Percentiles rank a stretch among this genome's conserved stretches.
These are phyloP conservation scores for Tulasnella sp. DNA, from an alignment of 768 basidiomycete species.

Conservation along the genomic window DNA sequence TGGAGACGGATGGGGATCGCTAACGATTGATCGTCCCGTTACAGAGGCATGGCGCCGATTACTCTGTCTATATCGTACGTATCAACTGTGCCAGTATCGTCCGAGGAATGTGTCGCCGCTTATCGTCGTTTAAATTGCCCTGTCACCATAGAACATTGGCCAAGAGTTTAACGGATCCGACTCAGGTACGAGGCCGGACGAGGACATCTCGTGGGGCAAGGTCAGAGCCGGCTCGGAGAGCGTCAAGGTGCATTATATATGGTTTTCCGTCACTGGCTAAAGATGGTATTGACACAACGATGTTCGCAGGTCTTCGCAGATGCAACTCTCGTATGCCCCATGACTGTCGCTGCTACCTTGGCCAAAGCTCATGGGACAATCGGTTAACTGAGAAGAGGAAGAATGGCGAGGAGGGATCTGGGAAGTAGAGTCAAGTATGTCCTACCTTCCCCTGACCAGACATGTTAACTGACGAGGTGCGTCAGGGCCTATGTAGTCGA, in stretches of 20 bases:
- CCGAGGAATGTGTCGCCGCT: no score
- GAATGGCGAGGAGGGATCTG: no score
- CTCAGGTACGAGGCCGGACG: constrained; percentile 92
- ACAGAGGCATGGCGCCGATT: constrained; percentile 96
- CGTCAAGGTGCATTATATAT: constrained; percentile 49
- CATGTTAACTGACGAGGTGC: no score
- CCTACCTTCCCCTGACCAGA: no score
- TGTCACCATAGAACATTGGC: constrained; percentile 72
- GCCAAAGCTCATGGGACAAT: constrained; percentile 28
- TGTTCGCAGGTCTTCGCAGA: constrained; percentile 71
- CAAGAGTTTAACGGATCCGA: constrained; percentile 99
- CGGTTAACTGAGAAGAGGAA: neutral
- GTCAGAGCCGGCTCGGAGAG: constrained; percentile 77
- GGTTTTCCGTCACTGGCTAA: neutral
- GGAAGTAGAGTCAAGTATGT: no score
- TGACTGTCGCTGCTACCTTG: constrained; percentile 92
- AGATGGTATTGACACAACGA: neutral
- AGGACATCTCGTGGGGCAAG: constrained; percentile 98
- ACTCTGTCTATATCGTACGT: constrained; percentile 84
- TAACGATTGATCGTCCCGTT: neutral
- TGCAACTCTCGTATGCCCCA: constrained; percentile 89
- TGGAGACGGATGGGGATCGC: neutral
- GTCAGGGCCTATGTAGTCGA: no score
- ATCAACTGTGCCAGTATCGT: no score
- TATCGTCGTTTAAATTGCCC: no score